Evolutionary conservation across 192 early-diverging fungal species (phyloP).

Genomic region (Mortierella hygrophila): DNA sequence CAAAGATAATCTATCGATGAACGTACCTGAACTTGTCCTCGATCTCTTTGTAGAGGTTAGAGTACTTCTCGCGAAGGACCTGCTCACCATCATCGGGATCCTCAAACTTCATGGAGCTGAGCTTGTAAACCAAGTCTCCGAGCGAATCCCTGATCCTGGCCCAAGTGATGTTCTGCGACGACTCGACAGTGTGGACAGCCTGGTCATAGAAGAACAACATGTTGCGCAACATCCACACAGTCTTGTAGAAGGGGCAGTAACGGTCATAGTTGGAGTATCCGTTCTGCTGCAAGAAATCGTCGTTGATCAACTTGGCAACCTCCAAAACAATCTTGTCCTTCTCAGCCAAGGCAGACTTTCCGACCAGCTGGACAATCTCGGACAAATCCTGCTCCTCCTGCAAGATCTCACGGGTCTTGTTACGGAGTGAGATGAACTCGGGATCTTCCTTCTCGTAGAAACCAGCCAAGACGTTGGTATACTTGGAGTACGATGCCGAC

Average conservation of each 20-base stretch:
- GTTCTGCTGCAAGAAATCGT: slow-evolving; percentile 99
- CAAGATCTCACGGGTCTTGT: slow-evolving; percentile 97
- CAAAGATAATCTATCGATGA: neutral
- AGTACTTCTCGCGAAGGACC: slow-evolving; percentile 88
- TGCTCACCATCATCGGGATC: slow-evolving; percentile 97
- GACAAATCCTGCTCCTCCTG: slow-evolving; percentile 98
- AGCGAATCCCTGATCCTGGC: slow-evolving; percentile 93
- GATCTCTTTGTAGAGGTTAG: slow-evolving; percentile 94
- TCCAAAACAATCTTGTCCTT: slow-evolving; percentile 99
- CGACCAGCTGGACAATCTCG: slow-evolving; percentile 99
- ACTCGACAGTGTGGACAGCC: slow-evolving; percentile 95
- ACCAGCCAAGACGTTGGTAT: slow-evolving; percentile 95
- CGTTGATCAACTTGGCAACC: slow-evolving; percentile 97
- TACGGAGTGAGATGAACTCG: slow-evolving; percentile 92
- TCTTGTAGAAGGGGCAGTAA: slow-evolving; percentile 99
- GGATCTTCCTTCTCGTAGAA: slow-evolving; percentile 96
- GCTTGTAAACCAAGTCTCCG: slow-evolving; percentile 94
- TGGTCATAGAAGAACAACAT: slow-evolving; percentile 97
- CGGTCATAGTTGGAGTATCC: slow-evolving; percentile 99
- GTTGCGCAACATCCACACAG: slow-evolving; percentile 97
- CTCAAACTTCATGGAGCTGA: slow-evolving; percentile 99
- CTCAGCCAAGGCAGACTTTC: slow-evolving; percentile 91
- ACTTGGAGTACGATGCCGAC: slow-evolving; percentile 98
- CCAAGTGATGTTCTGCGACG: slow-evolving; percentile 92
- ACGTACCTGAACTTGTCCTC: slow-evolving; percentile 87